Evolutionary conservation across 768 basidiomycete genomes (phyloP), one percentile per base, ranked within the genome.

Genomic region (Leccinum longicurvipes): DNA sequence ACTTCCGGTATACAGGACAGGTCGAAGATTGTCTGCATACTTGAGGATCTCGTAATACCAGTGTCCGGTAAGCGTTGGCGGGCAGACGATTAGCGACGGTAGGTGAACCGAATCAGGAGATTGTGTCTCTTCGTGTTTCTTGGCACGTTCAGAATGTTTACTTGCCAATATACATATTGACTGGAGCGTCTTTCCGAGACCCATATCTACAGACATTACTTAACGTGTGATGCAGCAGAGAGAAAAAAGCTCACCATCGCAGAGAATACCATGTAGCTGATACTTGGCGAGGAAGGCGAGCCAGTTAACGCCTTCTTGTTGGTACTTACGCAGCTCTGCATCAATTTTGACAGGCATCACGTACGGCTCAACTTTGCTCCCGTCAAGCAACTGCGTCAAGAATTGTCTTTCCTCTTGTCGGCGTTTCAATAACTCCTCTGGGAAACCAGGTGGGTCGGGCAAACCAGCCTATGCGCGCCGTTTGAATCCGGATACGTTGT

Each of bases 281-380:
- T 97, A 99, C 69, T 97, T 98, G 19, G 93, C 91, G 34, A 99
- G 79, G 77, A 99, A 99, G 1, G 97, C 97, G 17, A 99, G 79
- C 97, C 97, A 99, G 69, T 93, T 98, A 61, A 99, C 91, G 31
- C 97, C 97, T 54, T 99, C 97, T 73, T 93, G 91, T 72, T 99
- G 97, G 69, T 99, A 99, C 69, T 94, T 93, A 56, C 97, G 88
- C 47, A 99, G 77, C 62, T 98, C 93, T 29, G 95, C 94, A 55
- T 95, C 91, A 78, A 99, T 91, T 25, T 76, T 74, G 53, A 94
- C 84, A 0, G 97, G 93, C 1, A 99, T 83, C 41, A 75, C 73
- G 69, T 98, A 99, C 59, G 87, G 85, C 63, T 94, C 91, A 15
- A 98, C 93, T 72, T 98, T 97, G 64, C 80, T 88, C 12, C 97